These are phyloP conservation scores for Ascoidea asiatica DNA, from an alignment of 805 yeast species.

Conservation along the genomic window DNA sequence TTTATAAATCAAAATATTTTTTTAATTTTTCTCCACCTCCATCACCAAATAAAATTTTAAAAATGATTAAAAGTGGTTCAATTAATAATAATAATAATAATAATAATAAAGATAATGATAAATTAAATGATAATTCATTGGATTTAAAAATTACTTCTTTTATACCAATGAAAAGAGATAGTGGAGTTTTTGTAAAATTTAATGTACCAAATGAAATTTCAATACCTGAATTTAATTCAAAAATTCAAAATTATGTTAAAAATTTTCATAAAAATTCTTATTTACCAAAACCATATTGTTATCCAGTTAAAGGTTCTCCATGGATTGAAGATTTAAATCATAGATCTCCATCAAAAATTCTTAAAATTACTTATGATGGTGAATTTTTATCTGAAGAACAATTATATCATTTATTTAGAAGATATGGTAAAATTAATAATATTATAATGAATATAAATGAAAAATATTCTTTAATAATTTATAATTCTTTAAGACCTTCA, in stretches of 20 bases:
- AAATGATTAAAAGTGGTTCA: background rate
- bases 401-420: constrained; percentile 64
- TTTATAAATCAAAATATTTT: constrained; percentile 5
- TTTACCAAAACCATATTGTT: constrained; percentile 40
- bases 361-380: constrained; percentile 68
- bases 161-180: constrained; percentile 68
- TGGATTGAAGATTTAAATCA: constrained; percentile 92
- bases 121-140: constrained; percentile 20
- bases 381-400: constrained; percentile 57
- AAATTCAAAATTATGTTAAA: constrained; percentile 29
- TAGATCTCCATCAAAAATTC: constrained; percentile 52
- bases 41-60: constrained; percentile 5
- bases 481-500: constrained; percentile 48
- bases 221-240: constrained; percentile 37
- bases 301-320: constrained; percentile 80
- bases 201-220: constrained; percentile 38
- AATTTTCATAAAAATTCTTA: constrained; percentile 15
- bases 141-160: constrained; percentile 40
- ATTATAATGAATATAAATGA: constrained; percentile 43
- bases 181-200: constrained; percentile 86
- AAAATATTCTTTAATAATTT: constrained; percentile 40
- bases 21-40: constrained; percentile 3
- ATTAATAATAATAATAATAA: constrained; percentile 16
- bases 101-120: constrained; percentile 24
- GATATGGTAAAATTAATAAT: constrained; percentile 77